These are phyloP conservation scores for Crinitomyces ghanaensis DNA, from an alignment of 805 yeast species.

Conservation along the genomic window DNA sequence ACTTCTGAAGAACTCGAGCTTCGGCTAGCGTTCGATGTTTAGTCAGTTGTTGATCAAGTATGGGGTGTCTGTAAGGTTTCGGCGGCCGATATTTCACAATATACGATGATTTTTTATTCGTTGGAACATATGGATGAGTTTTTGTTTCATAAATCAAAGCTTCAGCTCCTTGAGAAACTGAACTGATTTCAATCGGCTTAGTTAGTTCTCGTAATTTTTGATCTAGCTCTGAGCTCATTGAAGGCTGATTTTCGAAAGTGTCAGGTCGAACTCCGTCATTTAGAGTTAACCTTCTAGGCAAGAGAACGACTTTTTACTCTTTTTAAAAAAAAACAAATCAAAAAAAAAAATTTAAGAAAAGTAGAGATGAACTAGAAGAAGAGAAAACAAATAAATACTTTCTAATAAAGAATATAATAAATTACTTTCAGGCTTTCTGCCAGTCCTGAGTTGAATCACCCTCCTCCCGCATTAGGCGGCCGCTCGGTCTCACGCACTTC, in stretches of 20 bases:
- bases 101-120: constrained; percentile 26
- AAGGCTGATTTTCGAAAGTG: too few species aligned
- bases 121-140: constrained; percentile 52
- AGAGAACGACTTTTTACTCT: background rate
- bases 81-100: constrained; percentile 80
- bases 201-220: constrained; percentile 11
- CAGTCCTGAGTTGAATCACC: constrained; percentile 14
- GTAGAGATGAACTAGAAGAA: background rate
- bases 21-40: constrained; percentile 77
- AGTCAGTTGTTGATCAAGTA: constrained; percentile 63
- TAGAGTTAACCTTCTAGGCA: too few species aligned
- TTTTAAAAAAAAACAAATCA: background rate
- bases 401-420: too few species aligned
- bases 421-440: too few species aligned
- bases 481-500: constrained; percentile 48
- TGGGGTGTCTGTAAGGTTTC: constrained; percentile 82
- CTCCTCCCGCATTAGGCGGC: constrained; percentile 28
- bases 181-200: constrained; percentile 32
- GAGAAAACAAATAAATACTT: too few species aligned
- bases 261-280: too few species aligned
- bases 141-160: constrained; percentile 60
- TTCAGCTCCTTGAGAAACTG: constrained; percentile 84
- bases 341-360: background rate
- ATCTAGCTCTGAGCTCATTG: constrained; percentile 10
- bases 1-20: constrained; percentile 58